Evolutionary conservation across 495 filamentous ascomycete genomes (phyloP), one percentile per base, ranked within the genome.

Genomic region (Talaromyces liani): DNA sequence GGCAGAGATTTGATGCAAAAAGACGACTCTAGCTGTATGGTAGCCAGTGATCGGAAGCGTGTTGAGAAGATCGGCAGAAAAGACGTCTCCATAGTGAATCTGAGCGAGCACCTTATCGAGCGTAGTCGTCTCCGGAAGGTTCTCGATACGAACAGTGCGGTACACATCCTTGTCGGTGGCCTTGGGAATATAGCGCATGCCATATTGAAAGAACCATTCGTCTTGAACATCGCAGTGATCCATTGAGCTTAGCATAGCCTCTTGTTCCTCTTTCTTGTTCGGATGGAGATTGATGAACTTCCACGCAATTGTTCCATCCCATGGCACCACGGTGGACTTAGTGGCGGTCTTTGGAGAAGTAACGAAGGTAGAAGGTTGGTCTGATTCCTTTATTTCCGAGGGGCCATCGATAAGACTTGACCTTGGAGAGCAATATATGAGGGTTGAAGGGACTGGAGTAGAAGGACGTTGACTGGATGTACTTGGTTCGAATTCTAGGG

Each of bases 101-200:
- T 55, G 25, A 4, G 67, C 63, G 9, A 78, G 65, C 9, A 78
- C 60, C 39, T 71, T 60, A 6, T 64, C 57, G 18, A 77, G 57
- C 1, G 55, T 67, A 14, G 63, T 65, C 1, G 62, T 31, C 4
- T 47, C n/a, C 0, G 74, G 73, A 2, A 78, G 57, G 0, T 69
- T 55, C 12, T 75, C 70, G 31, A 78, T 72, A 12, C 65, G 62
- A 25, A 78, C 65, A 0, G 73, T 72, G n/a, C 76, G 72, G 41
- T 73, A 72, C 1, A 63, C 33, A 29, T 76, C 64, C 6, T 27
- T 56, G 1, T 73, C 69, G 3, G 27, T 9, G 2, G 34, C 12
- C 1, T 56, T 9, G 1, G 76, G 73, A 0, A 75, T 53, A 55
- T 74, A 77, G 9, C 76, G 74, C 18, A 77, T 62, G 1, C 76